A percentile compares a stretch with the other conserved stretches of the same genome.
These are phyloP conservation scores for Hibiscus syriacus DNA, from an alignment of 345 rosid genomes.

Conservation along the genomic window DNA sequence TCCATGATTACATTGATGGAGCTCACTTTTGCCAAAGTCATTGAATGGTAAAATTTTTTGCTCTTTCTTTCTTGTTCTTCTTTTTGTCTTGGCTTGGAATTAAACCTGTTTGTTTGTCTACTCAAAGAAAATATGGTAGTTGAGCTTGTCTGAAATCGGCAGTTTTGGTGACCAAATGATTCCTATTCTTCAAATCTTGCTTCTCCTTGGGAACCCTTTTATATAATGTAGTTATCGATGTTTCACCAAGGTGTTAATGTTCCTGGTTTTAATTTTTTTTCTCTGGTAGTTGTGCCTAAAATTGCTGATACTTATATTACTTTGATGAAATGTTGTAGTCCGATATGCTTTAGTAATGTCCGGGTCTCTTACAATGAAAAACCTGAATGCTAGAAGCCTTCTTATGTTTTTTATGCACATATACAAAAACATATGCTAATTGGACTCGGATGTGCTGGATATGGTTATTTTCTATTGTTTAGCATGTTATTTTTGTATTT, in stretches of 20 bases:
- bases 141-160: not conserved
- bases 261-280: not conserved
- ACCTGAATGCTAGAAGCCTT: not conserved
- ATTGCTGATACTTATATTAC: not conserved
- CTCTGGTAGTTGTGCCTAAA: not conserved
- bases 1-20: conserved; percentile 81
- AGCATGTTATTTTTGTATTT: not conserved
- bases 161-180: not conserved
- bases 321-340: conserved; percentile 37
- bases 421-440: not conserved
- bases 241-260: not conserved
- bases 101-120: not conserved
- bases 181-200: not conserved
- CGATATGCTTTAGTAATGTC: conserved; percentile 64
- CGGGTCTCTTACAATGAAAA: conserved; percentile 32
- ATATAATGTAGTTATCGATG: not conserved
- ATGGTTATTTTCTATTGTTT: not conserved
- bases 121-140: not conserved
- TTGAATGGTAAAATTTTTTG: conserved; percentile 62
- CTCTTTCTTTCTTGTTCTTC: not conserved
- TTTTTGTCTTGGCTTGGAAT: not conserved
- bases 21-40: conserved; percentile 54
- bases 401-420: not conserved
- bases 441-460: not conserved
- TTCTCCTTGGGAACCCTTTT: not conserved